These are phyloP conservation scores for Liriodendron chinense DNA, from an alignment of 164 flowering plant genomes.

Conservation along the genomic window DNA sequence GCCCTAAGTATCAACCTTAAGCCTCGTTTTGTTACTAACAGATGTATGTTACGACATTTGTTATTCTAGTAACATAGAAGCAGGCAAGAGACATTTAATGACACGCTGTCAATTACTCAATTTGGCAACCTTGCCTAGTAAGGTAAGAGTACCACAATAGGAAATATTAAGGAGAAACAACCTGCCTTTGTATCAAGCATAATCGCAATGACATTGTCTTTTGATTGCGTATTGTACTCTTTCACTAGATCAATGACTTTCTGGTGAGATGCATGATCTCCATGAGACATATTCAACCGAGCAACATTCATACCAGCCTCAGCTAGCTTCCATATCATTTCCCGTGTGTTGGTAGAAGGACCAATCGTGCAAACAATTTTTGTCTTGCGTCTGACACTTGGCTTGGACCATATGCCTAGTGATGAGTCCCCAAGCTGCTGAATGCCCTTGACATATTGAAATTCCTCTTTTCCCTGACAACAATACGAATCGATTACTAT, in stretches of 20 bases:
- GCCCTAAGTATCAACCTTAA: background rate
- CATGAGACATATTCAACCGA: constrained; percentile 91
- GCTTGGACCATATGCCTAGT: constrained; percentile 74
- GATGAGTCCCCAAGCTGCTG: constrained; percentile 50
- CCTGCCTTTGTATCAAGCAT: constrained; percentile 93
- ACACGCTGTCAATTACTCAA: no score
- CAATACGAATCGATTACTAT: background rate
- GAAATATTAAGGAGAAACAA: constrained; percentile 4
- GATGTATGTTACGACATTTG: background rate
- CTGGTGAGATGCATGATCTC: constrained; percentile 95
- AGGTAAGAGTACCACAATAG: background rate
- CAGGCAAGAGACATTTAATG: background rate
- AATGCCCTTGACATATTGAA: constrained; percentile 34
- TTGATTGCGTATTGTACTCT: constrained; percentile 81
- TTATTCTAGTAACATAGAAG: background rate
- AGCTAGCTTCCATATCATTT: constrained; percentile 98
- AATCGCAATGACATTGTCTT: constrained; percentile 85
- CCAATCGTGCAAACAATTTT: constrained; percentile 96
- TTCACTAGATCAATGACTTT: constrained; percentile 91
- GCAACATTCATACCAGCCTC: constrained; percentile 99
- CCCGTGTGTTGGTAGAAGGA: constrained; percentile 83
- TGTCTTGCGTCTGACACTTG: constrained; percentile 73
- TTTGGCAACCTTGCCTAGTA: background rate
- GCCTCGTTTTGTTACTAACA: background rate
- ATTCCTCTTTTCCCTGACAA: constrained; percentile 48